These are phyloP conservation scores for Camellia japonica DNA, from an alignment of 148 eudicot genomes.

Conservation along the genomic window DNA sequence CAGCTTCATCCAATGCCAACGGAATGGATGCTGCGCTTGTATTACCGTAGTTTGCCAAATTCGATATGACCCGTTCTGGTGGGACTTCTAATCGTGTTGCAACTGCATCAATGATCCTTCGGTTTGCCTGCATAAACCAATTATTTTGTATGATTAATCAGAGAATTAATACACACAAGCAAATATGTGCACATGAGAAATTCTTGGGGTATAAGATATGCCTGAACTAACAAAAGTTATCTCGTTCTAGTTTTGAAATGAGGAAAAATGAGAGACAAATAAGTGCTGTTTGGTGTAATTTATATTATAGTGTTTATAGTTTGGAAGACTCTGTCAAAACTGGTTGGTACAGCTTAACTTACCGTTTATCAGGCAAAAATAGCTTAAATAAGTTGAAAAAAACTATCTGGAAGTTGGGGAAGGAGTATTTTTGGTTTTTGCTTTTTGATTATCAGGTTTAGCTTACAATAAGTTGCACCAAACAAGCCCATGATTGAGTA, in stretches of 20 bases:
- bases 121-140: constrained; percentile 69
- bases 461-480: no score
- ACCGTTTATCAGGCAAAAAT: no score
- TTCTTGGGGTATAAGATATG: neutral
- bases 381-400: no score
- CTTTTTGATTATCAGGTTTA: no score
- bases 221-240: no score
- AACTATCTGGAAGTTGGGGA: no score
- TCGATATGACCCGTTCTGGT: constrained; percentile 76
- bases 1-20: constrained; percentile 89
- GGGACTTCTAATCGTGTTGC: constrained; percentile 69
- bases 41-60: constrained; percentile 86
- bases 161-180: neutral
- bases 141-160: neutral
- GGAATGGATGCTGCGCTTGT: constrained; percentile 98
- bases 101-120: constrained; percentile 80
- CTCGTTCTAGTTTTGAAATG: neutral
- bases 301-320: no score
- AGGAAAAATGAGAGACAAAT: neutral
- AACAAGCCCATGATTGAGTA: no score
- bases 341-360: no score
- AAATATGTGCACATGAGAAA: neutral
- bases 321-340: no score
- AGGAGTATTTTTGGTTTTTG: no score
- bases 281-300: no score